phyloP scores from a whole-genome alignment of 805 yeast species.

The Yamadazyma laniorum region DNA sequence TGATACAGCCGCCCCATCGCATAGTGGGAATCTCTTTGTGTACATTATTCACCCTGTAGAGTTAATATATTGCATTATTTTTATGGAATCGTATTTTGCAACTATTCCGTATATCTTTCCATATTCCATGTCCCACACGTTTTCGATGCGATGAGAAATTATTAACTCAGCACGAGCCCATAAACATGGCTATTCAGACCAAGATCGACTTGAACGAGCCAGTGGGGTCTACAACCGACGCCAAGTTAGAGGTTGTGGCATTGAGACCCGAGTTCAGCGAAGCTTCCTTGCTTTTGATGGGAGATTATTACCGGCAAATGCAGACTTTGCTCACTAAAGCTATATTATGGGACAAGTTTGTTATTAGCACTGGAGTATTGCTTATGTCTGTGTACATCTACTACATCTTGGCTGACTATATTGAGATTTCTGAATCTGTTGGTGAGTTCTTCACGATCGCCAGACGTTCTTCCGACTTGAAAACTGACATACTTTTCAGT shows the following conservation, averaged over 20 bases:
- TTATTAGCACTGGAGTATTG: conserved; percentile 18
- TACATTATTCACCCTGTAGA: not conserved
- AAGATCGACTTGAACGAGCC: conserved; percentile 55
- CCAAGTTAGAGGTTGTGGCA: conserved; percentile 49
- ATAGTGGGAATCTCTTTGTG: not conserved
- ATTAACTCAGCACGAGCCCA: not conserved
- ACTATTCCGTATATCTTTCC: not conserved
- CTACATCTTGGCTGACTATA: conserved; percentile 29
- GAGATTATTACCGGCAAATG: conserved; percentile 53
- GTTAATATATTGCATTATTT: not conserved
- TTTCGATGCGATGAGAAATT: not conserved
- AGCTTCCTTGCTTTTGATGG: conserved; percentile 60
- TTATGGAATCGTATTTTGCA: not conserved
- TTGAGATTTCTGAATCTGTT: conserved; percentile 29
- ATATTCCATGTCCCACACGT: not conserved
- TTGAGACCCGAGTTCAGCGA: conserved; percentile 58
- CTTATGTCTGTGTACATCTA: conserved; percentile 11
- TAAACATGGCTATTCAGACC: conserved; percentile 44
- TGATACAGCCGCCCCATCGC: not conserved
- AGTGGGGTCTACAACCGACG: conserved; percentile 47
- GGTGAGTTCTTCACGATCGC: conserved; percentile 27
- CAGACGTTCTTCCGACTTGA: conserved; percentile 22
- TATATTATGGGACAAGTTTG: conserved; percentile 46
- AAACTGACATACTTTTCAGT: conserved; percentile 23
- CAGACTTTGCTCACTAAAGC: conserved; percentile 47